Conservation (phyloP, 306 rosid genomes). For the Alnus glutinosa region DNA sequence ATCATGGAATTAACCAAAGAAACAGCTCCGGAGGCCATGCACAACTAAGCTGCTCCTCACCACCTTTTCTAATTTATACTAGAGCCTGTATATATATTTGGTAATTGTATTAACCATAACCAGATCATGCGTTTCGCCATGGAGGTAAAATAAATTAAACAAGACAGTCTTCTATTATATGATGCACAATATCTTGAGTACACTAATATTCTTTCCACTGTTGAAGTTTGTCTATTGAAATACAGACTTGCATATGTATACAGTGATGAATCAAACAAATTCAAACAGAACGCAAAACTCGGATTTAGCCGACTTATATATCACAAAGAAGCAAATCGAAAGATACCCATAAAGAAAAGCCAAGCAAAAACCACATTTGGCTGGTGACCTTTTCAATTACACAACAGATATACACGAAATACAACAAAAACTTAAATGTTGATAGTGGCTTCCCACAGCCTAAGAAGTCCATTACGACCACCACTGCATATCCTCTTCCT, state of each 20-base stretch:
- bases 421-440: constrained; percentile 54
- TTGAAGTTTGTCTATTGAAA: constrained; percentile 29
- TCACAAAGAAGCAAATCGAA: not conserved
- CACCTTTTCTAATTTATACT: too few species aligned
- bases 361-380: not conserved
- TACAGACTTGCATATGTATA: not conserved
- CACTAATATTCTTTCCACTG: constrained; percentile 7
- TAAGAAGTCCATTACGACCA: constrained; percentile 87
- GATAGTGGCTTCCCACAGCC: constrained; percentile 99
- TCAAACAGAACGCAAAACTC: not conserved
- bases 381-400: not conserved
- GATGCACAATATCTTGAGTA: not conserved
- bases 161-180: not conserved
- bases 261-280: not conserved
- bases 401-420: constrained; percentile 16
- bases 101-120: too few species aligned
- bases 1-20: too few species aligned
- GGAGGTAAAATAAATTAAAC: not conserved
- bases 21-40: too few species aligned
- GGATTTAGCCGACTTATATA: not conserved
- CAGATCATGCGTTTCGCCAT: too few species aligned
- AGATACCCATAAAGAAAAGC: not conserved
- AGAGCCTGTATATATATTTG: too few species aligned
- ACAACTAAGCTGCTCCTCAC: too few species aligned
- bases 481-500: constrained; percentile 98